Conservation (phyloP, 1,284 basidiomycete genomes). For the Heterobasidion parviporum region DNA sequence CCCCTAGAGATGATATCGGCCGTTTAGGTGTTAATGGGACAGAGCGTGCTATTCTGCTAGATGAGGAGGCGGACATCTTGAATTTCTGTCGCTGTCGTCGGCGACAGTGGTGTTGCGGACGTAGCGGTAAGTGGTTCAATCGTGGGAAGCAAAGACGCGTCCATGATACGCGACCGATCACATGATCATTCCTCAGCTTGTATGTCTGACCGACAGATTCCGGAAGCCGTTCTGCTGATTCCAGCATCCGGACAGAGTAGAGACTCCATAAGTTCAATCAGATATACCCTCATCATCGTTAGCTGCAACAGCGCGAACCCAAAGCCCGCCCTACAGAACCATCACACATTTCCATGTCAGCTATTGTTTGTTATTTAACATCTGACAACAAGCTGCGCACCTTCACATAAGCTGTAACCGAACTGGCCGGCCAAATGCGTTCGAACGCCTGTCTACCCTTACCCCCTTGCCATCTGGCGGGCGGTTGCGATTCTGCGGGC, state of each 20-base stretch:
- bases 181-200: no score
- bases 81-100: not conserved
- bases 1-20: conserved; percentile 26
- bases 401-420: conserved; percentile 52
- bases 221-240: no score
- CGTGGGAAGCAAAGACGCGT: no score
- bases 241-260: not conserved
- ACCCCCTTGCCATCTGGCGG: conserved; percentile 42
- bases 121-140: no score
- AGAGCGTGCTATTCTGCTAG: conserved; percentile 3
- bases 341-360: not conserved
- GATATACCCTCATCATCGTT: not conserved
- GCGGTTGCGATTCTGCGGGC: conserved; percentile 45
- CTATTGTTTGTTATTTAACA: not conserved
- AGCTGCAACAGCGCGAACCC: not conserved
- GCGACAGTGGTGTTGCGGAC: not conserved
- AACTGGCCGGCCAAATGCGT: conserved; percentile 27
- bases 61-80: not conserved
- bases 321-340: not conserved
- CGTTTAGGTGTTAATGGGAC: conserved; percentile 44
- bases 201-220: no score
- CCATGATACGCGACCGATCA: no score
- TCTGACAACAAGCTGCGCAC: conserved; percentile 18
- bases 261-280: not conserved
- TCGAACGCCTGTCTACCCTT: conserved; percentile 19